These are phyloP conservation scores for Talaromyces sp. DNA, from an alignment of 2,329 filamentous ascomycete genomes.

Conservation along the genomic window DNA sequence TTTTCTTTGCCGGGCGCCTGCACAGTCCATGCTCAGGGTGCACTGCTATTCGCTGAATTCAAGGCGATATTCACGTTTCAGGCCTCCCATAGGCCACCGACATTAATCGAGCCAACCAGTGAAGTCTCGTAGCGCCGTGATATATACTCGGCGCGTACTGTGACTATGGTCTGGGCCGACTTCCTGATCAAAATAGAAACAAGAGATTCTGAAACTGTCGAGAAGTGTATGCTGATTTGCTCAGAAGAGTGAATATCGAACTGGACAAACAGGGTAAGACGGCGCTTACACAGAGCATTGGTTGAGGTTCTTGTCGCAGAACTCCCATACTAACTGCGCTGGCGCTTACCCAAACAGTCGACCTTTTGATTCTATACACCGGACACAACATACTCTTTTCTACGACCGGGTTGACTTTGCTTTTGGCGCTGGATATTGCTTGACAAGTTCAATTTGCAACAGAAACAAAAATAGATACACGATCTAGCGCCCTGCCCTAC, in stretches of 20 bases:
- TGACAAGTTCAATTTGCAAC: background rate
- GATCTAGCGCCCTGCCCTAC: background rate
- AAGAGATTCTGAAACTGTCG: constrained; percentile 20
- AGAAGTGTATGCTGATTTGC: constrained; percentile 13
- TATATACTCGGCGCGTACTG: constrained; percentile 25
- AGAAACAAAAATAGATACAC: background rate
- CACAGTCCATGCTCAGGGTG: background rate
- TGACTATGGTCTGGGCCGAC: constrained; percentile 15
- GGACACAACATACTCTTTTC: background rate
- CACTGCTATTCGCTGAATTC: background rate
- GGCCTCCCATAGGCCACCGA: constrained; percentile 3
- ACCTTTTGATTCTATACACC: background rate
- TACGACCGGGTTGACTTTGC: background rate
- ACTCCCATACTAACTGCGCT: background rate
- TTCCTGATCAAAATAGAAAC: constrained; percentile 23
- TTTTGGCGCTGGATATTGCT: constrained; percentile 8
- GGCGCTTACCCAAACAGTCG: constrained; percentile 11
- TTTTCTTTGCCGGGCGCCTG: background rate
- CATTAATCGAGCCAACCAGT: constrained; percentile 18
- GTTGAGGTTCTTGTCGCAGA: background rate
- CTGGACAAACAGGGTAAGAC: constrained; percentile 22
- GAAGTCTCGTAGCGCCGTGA: constrained; percentile 21
- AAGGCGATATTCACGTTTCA: background rate
- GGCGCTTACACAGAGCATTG: constrained; percentile 8
- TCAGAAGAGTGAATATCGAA: constrained; percentile 17